Evolutionary conservation across 805 yeast species (phyloP).

Genomic region (Saccharomycopsis javanensis): DNA sequence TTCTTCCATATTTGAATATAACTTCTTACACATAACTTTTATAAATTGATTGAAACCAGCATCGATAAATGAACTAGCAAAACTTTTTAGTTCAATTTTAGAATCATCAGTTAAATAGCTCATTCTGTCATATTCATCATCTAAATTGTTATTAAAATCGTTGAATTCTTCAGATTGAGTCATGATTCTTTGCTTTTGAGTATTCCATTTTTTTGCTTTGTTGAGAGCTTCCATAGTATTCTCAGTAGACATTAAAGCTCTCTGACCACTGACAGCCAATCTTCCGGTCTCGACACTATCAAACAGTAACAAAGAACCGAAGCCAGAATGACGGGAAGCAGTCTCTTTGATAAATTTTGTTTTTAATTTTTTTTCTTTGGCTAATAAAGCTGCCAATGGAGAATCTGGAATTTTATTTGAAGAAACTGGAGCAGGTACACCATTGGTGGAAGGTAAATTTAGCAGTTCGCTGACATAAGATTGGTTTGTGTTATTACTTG

Average conservation of each 20-base stretch:
- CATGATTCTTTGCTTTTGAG: slow-evolving; percentile 23
- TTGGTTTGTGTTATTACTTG: too few relatives aligned
- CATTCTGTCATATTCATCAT: slow-evolving; percentile 15
- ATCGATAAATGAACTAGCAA: slow-evolving; percentile 53
- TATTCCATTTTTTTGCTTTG: slow-evolving; percentile 54
- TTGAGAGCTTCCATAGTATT: slow-evolving; percentile 59
- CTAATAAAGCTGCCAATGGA: slow-evolving; percentile 42
- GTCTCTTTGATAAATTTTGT: slow-evolving; percentile 38
- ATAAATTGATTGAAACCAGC: slow-evolving; percentile 67
- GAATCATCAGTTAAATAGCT: slow-evolving; percentile 28
- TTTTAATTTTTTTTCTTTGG: slow-evolving; percentile 49
- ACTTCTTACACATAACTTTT: slow-evolving; percentile 35
- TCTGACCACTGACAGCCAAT: slow-evolving; percentile 65
- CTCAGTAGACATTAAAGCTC: slow-evolving; percentile 41
- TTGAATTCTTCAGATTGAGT: slow-evolving; percentile 18
- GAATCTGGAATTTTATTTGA: slow-evolving; percentile 25
- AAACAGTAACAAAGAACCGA: slow-evolving; percentile 77
- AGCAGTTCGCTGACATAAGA: too few relatives aligned
- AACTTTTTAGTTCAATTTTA: slow-evolving; percentile 29
- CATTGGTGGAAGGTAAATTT: too few relatives aligned
- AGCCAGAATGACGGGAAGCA: slow-evolving; percentile 76
- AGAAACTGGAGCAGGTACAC: too few relatives aligned
- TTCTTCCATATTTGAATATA: slow-evolving; percentile 7
- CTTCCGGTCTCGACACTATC: slow-evolving; percentile 50
- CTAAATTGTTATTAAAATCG: slow-evolving; percentile 23